Evolutionary conservation across 164 flowering plant species (phyloP).

Genomic region (Magnolia officinalis): DNA sequence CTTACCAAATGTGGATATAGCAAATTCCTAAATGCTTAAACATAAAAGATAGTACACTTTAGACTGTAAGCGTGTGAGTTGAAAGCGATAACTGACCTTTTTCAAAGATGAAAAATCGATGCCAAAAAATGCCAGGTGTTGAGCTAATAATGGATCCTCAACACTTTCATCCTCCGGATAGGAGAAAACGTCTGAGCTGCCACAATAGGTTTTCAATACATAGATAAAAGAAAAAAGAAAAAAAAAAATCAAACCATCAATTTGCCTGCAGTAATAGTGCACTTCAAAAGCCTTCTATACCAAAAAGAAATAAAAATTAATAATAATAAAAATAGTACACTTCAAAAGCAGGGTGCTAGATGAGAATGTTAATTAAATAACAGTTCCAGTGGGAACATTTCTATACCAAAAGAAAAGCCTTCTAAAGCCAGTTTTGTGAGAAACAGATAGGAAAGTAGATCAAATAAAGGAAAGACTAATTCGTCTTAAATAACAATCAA

Average conservation of each 20-base stretch:
- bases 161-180: constrained; percentile 98
- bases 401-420: no score
- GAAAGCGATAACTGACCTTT: constrained; percentile 51
- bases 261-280: background rate
- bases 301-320: no score
- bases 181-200: constrained; percentile 98
- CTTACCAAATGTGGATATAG: background rate
- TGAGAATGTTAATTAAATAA: no score
- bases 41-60: no score
- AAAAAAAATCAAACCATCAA: background rate
- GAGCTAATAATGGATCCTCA: constrained; percentile 75
- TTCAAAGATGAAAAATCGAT: constrained; percentile 91
- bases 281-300: background rate
- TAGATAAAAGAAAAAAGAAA: background rate
- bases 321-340: no score
- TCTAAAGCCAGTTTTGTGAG: no score
- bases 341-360: no score
- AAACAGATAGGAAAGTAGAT: no score
- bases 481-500: no score
- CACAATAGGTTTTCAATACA: constrained; percentile 36
- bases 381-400: no score
- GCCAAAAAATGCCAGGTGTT: constrained; percentile 92
- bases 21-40: background rate
- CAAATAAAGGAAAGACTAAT: no score
- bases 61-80: background rate